Evolutionary conservation across 345 rosid genomes (phyloP).

Genomic region (Salix suchowensis): DNA sequence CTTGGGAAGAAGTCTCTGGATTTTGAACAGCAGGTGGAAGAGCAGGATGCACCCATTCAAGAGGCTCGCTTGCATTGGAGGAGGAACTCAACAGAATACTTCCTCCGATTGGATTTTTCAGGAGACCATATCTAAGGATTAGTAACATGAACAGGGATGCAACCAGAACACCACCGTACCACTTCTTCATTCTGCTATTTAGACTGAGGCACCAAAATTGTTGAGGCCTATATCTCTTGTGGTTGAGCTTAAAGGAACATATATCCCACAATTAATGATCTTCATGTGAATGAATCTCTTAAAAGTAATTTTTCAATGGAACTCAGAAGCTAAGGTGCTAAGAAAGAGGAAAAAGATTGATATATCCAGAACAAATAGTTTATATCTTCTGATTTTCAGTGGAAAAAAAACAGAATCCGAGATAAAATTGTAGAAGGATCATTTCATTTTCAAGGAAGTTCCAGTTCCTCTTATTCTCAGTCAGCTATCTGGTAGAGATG

Average conservation of each 20-base stretch:
- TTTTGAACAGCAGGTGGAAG: conserved; percentile 49
- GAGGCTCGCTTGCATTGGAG: conserved; percentile 67
- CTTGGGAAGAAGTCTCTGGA: conserved; percentile 53
- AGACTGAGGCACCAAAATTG: neutral
- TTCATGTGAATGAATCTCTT: conserved; percentile 9
- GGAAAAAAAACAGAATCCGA: neutral
- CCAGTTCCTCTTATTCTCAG: conserved; percentile 14
- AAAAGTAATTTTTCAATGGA: neutral
- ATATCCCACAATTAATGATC: neutral
- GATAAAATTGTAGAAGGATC: conserved; percentile 15
- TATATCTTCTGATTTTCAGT: neutral
- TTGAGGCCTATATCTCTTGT: neutral
- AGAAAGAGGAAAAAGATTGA: conserved; percentile 4
- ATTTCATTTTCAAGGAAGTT: conserved; percentile 7
- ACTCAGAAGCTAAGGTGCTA: conserved; percentile 7
- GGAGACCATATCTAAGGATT: conserved; percentile 58
- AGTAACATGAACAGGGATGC: conserved; percentile 72
- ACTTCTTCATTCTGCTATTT: conserved; percentile 63
- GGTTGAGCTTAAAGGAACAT: conserved; percentile 7
- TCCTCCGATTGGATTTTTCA: conserved; percentile 57
- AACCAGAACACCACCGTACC: conserved; percentile 64
- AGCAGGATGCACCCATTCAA: conserved; percentile 60
- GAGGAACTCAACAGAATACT: conserved; percentile 42
- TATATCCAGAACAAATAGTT: neutral
- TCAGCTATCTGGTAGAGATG: conserved; percentile 5